These are phyloP conservation scores for Lachnellula hyalina DNA, from an alignment of 2,329 filamentous ascomycete genomes.

Conservation along the genomic window DNA sequence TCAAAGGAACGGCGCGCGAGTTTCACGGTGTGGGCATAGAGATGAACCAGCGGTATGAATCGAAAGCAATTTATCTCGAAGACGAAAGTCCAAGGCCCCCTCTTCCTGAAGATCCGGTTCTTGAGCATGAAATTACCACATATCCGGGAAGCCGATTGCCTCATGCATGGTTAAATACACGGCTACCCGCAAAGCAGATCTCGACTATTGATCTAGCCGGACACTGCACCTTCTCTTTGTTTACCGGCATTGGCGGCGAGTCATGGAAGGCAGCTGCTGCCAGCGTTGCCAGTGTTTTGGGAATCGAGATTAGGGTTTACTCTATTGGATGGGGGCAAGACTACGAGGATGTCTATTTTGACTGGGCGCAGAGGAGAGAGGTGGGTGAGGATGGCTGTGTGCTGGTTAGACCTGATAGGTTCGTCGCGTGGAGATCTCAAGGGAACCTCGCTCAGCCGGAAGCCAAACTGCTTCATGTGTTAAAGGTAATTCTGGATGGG, in stretches of 20 bases:
- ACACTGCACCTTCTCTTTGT: constrained; percentile 44
- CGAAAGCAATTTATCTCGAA: constrained; percentile 38
- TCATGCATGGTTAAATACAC: constrained; percentile 56
- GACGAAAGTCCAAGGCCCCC: constrained; percentile 36
- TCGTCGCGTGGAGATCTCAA: constrained; percentile 23
- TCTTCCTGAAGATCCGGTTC: constrained; percentile 36
- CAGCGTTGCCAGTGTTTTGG: constrained; percentile 34
- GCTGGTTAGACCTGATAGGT: constrained; percentile 51
- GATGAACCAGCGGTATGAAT: constrained; percentile 53
- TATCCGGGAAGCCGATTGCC: constrained; percentile 56
- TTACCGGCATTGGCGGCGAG: constrained; percentile 52
- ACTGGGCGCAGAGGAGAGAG: constrained; percentile 50
- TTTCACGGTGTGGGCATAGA: constrained; percentile 53
- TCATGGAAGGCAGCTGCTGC: constrained; percentile 47
- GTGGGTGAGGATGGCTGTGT: constrained; percentile 54
- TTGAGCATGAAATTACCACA: constrained; percentile 43
- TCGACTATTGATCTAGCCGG: constrained; percentile 58
- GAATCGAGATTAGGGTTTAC: constrained; percentile 43
- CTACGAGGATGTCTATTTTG: constrained; percentile 57
- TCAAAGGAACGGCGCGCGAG: constrained; percentile 41
- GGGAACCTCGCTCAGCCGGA: constrained; percentile 3
- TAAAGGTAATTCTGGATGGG: constrained; percentile 14
- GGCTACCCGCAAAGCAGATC: constrained; percentile 38
- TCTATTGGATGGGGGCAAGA: constrained; percentile 54
- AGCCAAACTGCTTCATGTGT: constrained; percentile 12